Evolutionary conservation across 176 grass and related monocot genomes (phyloP), one percentile per base, ranked within the genome.

Genomic region (Cenchrus fungigraminus): DNA sequence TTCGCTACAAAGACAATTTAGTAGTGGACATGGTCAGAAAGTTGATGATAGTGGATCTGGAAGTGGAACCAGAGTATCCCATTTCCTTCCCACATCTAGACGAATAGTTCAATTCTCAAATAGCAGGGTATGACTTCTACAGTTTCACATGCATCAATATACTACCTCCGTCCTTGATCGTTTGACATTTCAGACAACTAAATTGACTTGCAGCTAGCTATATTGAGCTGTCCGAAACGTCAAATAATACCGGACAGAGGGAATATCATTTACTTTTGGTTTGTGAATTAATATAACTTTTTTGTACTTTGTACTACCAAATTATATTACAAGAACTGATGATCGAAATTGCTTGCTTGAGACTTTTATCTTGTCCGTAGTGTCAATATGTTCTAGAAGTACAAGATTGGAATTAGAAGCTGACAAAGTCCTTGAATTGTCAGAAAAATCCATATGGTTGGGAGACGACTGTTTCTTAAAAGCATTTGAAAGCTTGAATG

Each of bases 41-140:
- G 76, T 91, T 84, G 89, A 98, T 53, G 79, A 81, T 65, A 65
- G 77, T 80, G 89, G 82, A 58, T 88, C 66, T 87, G 82, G 85
- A 83, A 85, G 71, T 74, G 57, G 84, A 92, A 95, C 93, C 87
- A 90, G 85, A 65, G 91, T 98, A 79, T 97, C 88, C 55, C 92
- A 94, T 91, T 98, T 98, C 71, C 84, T 98, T 78, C 92, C 95
- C 31, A 98, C 95, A 65, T 98, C 95, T 80, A 91, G 92, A 63
- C 85, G 92, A 78, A 97, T 97, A 86, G 95, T 97, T 83, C 95
- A 97, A 74, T 97, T 97, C 83, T 97, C 95, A 47, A 97, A 97
- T 85, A 88, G 95, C 76, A 95, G 87, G 95, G 95, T 98, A 94
- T 66, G 8, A 5, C 20, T 71, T 81, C 8, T 56, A 71, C 16